phyloP scores from a whole-genome alignment of 495 filamentous ascomycete species.

The Xylaria nigripes region DNA sequence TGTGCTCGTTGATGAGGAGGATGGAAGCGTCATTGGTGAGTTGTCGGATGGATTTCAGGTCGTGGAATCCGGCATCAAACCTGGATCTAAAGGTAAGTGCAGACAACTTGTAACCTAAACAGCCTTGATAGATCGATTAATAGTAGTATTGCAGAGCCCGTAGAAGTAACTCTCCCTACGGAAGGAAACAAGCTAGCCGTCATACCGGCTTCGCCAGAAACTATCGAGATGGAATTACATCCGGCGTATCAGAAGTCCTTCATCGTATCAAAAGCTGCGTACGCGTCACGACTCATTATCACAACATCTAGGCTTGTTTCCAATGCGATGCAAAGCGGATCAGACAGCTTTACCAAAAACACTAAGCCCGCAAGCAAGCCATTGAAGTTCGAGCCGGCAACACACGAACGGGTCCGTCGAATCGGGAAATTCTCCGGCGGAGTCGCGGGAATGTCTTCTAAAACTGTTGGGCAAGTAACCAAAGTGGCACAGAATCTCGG shows the following conservation, averaged over 20 bases:
- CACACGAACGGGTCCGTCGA: conserved; percentile 76
- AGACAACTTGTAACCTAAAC: not conserved
- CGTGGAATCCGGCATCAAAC: conserved; percentile 62
- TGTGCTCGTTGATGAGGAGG: conserved; percentile 90
- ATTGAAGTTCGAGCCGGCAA: conserved; percentile 77
- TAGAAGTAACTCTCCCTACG: conserved; percentile 75
- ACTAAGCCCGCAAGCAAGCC: conserved; percentile 68
- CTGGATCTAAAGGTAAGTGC: conserved; percentile 75
- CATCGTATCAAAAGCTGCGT: conserved; percentile 81
- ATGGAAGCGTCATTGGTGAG: conserved; percentile 91
- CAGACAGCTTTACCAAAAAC: conserved; percentile 72
- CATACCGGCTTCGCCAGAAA: conserved; percentile 68
- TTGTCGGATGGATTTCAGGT: conserved; percentile 74
- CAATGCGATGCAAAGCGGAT: conserved; percentile 63
- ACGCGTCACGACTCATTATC: conserved; percentile 87
- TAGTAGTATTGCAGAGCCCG: conserved; percentile 54
- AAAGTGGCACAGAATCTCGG: conserved; percentile 82
- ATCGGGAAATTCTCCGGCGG: conserved; percentile 70
- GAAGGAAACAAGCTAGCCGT: conserved; percentile 68
- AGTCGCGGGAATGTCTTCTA: conserved; percentile 70
- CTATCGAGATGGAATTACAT: conserved; percentile 71
- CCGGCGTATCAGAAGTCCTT: conserved; percentile 82
- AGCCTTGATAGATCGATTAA: not conserved
- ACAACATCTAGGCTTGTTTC: conserved; percentile 72
- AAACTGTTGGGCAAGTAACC: conserved; percentile 70